Evolutionary conservation across 805 yeast species (phyloP), one percentile per base, ranked within the genome.

Genomic region (Schizosaccharomyces japonicus): DNA sequence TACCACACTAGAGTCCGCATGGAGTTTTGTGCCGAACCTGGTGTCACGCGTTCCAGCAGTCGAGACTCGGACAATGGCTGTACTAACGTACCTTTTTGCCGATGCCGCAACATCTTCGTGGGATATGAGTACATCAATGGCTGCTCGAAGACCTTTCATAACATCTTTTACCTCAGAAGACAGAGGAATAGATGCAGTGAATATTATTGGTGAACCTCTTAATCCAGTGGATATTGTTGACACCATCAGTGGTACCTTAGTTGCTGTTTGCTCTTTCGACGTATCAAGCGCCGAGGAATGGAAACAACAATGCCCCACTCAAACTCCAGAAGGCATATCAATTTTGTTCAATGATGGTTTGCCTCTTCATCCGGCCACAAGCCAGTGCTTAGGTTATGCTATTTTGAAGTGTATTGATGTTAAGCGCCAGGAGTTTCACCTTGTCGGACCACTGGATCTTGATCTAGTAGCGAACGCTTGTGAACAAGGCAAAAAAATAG

Each of bases 171-270:
- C 48, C 6, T 30, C 44, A 2, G 8, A 39, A 8, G 23, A 17
- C 13, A 47, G 21, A 2, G 66, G 62, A 0, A 27, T 67, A 2
- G 58, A 58, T 49, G 52, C 54, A 0, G 47, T 57, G 4, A 39
- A 36, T 5, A 45, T 58, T 5, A 33, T 55, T 3, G 50, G 55
- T 4, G 54, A 52, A 0, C 34, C 53, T 21, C 50, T 53, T 8
- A 49, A 58, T 5, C 49, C 49, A 19, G 54, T 52, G 25, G 64
- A 63, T 42, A 28, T 52, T 10, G 46, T 31, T 2, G 21, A 52
- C 3, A 56, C 59, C 15, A 44, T 63, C 6, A 60, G 60, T 45
- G 66, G 64, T 11, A 56, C 65, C 3, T 23, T 63, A 3, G 64
- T 63, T 2, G 58, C 63, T 1, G 50, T 63, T 2, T 45, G 49